Evolutionary conservation across 768 basidiomycete genomes (phyloP).

Genomic region (Lactifluus hygrophoroides): DNA sequence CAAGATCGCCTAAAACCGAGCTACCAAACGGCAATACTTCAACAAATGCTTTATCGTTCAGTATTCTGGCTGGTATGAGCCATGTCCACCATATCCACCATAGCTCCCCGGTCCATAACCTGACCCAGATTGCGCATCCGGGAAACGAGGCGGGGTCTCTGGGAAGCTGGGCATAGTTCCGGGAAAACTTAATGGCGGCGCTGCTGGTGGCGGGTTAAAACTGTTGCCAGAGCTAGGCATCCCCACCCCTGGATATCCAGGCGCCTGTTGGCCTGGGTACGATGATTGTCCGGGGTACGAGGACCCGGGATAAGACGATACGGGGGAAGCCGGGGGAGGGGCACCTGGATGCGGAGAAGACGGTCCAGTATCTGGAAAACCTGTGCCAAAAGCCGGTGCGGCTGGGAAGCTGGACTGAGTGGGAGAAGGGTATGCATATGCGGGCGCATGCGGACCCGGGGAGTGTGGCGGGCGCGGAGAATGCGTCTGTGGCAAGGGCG

Average conservation of each 20-base stretch:
- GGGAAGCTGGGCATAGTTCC: background rate
- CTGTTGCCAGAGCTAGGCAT: background rate
- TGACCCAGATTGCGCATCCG: conserved; percentile 10
- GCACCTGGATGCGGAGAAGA: background rate
- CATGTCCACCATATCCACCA: conserved; percentile 10
- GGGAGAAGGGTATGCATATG: background rate
- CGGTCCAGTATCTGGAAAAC: background rate
- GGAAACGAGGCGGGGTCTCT: conserved; percentile 8
- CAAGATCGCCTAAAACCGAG: too few species aligned
- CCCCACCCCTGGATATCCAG: background rate
- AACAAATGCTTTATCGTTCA: background rate
- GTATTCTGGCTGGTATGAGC: conserved; percentile 7
- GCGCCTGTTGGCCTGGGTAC: conserved; percentile 15
- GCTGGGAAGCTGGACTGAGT: background rate
- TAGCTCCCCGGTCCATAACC: conserved; percentile 7
- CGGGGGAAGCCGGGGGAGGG: background rate
- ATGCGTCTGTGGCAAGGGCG: background rate
- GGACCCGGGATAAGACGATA: background rate
- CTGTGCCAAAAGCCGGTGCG: background rate
- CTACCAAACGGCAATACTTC: background rate
- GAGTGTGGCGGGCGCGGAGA: background rate
- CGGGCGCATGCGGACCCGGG: background rate
- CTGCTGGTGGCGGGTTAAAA: conserved; percentile 9
- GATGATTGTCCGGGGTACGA: conserved; percentile 10
- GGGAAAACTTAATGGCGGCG: conserved; percentile 1